Evolutionary conservation across 2,329 filamentous ascomycete species (phyloP).

Genomic region (Aspergillus tanneri): DNA sequence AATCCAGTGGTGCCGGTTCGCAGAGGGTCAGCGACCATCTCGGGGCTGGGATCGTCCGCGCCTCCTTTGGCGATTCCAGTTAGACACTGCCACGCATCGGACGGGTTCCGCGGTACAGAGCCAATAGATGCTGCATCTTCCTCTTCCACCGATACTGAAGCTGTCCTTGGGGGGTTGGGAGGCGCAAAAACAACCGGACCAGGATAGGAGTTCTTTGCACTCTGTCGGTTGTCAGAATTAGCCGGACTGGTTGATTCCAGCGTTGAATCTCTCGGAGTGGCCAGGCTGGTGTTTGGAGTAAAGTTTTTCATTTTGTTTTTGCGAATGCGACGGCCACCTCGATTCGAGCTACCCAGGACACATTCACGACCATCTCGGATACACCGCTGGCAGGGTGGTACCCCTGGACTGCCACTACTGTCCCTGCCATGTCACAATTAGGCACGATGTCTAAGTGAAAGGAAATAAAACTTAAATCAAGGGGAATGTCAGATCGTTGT

Average conservation of each 20-base stretch:
- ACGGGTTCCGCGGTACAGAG: constrained; percentile 47
- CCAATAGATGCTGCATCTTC: constrained; percentile 44
- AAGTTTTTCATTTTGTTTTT: constrained; percentile 49
- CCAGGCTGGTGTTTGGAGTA: constrained; percentile 25
- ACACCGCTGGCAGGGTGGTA: constrained; percentile 59
- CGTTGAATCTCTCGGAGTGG: constrained; percentile 29
- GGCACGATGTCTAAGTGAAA: background rate
- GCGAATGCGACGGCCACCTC: constrained; percentile 58
- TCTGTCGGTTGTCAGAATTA: constrained; percentile 27
- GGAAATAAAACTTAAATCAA: background rate
- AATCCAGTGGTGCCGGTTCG: constrained; percentile 25
- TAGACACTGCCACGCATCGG: constrained; percentile 51
- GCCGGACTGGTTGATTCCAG: constrained; percentile 26
- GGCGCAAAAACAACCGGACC: constrained; percentile 36
- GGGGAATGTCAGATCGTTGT: background rate
- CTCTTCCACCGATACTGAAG: constrained; percentile 33
- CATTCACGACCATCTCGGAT: constrained; percentile 59
- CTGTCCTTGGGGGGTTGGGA: constrained; percentile 31
- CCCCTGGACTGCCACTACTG: constrained; percentile 49
- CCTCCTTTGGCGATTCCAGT: constrained; percentile 46
- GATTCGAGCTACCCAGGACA: constrained; percentile 59
- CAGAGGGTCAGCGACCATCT: constrained; percentile 24
- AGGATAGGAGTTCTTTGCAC: constrained; percentile 31
- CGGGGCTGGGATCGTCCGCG: constrained; percentile 23
- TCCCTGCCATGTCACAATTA: constrained; percentile 31